Evolutionary conservation across 2,329 filamentous ascomycete genomes (phyloP), one percentile per base, ranked within the genome.

Genomic region (Colletotrichum sp.): DNA sequence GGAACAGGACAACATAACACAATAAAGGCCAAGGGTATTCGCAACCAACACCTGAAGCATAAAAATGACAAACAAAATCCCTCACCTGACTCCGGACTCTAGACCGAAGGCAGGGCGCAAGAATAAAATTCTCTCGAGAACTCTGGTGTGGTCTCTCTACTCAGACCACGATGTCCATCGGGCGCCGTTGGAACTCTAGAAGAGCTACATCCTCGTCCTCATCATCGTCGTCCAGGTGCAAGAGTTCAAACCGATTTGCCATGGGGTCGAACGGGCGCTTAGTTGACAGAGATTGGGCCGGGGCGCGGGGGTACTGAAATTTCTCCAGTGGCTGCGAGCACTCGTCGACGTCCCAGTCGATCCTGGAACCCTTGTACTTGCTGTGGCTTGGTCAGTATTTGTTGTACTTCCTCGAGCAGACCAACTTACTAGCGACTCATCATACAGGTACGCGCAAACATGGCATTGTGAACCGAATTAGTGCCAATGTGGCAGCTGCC

Each of bases 371-470:
- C 80, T 93, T 95, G 86, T 97, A 97, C 34, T 88, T 89, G 16
- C 90, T 91, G 72, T 85, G 83, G 71, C 85, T 88, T 25, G n/a
- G 61, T 83, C 43, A 83, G 78, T 25, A 76, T 61, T 10, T 25
- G 5, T 18, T 36, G 4, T 25, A 18, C 18, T 60, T n/a, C 32
- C 18, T 52, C 28, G 39, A 64, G n/a, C 5, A 39, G 7, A 16
- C 15, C 27, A 28, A 84, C 88, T 81, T 82, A 91, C 89, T 78
- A 77, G 70, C 88, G 86, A 77, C 89, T 92, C 90, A 94, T 93
- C 93, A 97, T 94, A 85, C 95, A 97, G 12, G 91, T 94, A 22
- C 91, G 90, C 10, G 95, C 94, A 83, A 93, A 95, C 68, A 95
- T 89, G 13, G 95, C 94, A 77, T 94, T 93, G 80, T 93, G 90